Percentiles rank a stretch among this genome's conserved stretches.
Evolutionary conservation across 345 rosid genomes (phyloP).

Genomic region (Draba incana): DNA sequence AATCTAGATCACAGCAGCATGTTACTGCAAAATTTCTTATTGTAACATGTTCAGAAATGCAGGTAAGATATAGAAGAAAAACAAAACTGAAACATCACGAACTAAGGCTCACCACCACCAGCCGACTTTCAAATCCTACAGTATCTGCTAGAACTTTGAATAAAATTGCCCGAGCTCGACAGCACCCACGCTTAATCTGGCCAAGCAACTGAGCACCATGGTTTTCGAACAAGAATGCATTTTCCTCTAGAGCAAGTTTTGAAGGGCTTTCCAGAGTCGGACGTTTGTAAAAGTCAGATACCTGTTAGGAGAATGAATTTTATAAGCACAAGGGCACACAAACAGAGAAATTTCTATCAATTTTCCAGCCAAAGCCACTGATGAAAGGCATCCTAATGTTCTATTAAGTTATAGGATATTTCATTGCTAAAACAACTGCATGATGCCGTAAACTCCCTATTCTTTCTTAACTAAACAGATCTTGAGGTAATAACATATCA

Average conservation of each 20-base stretch:
- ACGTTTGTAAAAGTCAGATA: constrained; percentile 85
- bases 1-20: background rate
- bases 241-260: constrained; percentile 76
- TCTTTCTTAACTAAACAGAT: constrained; percentile 4
- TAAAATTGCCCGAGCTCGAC: constrained; percentile 90
- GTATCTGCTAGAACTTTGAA: constrained; percentile 95
- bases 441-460: background rate
- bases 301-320: constrained; percentile 47
- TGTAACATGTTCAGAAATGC: constrained; percentile 3
- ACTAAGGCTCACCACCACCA: constrained; percentile 80
- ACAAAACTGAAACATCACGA: constrained; percentile 5
- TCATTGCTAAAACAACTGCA: background rate
- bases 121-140: constrained; percentile 91
- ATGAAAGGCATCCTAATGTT: background rate
- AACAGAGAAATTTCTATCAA: constrained; percentile 13
- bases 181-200: constrained; percentile 89
- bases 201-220: constrained; percentile 89
- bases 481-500: background rate
- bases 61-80: background rate
- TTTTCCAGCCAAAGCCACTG: constrained; percentile 3
- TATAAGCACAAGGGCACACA: background rate
- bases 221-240: constrained; percentile 65
- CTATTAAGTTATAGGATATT: constrained; percentile 7
- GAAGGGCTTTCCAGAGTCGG: constrained; percentile 83
- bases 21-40: background rate